A percentile compares a stretch with the other conserved stretches of the same genome.
Conservation (phyloP, 2,329 filamentous ascomycete species). For the Dactylonectria macrodidyma region DNA sequence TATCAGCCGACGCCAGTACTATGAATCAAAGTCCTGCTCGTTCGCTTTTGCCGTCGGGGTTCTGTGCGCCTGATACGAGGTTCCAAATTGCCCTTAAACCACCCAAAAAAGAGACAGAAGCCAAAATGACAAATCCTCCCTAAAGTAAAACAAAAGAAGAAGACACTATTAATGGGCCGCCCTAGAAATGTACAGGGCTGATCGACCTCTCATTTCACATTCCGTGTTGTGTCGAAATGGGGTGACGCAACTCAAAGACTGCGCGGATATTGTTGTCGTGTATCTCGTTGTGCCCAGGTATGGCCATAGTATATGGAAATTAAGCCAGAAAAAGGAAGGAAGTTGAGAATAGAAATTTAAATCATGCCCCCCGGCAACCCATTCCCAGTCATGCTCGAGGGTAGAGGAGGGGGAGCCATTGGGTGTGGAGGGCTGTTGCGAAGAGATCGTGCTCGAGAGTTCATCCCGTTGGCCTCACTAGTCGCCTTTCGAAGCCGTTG, state of each 20-base stretch:
- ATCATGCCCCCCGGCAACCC: slow-evolving; percentile 63
- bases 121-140: slow-evolving; percentile 31
- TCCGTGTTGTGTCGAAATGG: not conserved
- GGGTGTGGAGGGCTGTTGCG: slow-evolving; percentile 46
- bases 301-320: slow-evolving; percentile 36
- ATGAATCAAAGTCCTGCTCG: slow-evolving; percentile 54
- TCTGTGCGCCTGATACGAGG: slow-evolving; percentile 43
- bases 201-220: slow-evolving; percentile 9
- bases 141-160: slow-evolving; percentile 35
- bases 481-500: slow-evolving; percentile 61
- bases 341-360: slow-evolving; percentile 44
- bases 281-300: slow-evolving; percentile 36
- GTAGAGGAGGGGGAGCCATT: slow-evolving; percentile 47
- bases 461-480: slow-evolving; percentile 57
- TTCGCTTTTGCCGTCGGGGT: slow-evolving; percentile 43
- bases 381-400: slow-evolving; percentile 48
- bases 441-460: slow-evolving; percentile 46
- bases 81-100: slow-evolving; percentile 33
- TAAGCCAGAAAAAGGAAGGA: slow-evolving; percentile 27
- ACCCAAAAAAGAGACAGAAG: slow-evolving; percentile 27
- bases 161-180: slow-evolving; percentile 32
- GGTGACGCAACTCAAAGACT: slow-evolving; percentile 35
- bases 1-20: slow-evolving; percentile 39
- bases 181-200: slow-evolving; percentile 34
- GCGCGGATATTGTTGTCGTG: slow-evolving; percentile 41